These are phyloP conservation scores for Diphasiastrum complanatum DNA, from an alignment of 83 land plant species.

Conservation along the genomic window DNA sequence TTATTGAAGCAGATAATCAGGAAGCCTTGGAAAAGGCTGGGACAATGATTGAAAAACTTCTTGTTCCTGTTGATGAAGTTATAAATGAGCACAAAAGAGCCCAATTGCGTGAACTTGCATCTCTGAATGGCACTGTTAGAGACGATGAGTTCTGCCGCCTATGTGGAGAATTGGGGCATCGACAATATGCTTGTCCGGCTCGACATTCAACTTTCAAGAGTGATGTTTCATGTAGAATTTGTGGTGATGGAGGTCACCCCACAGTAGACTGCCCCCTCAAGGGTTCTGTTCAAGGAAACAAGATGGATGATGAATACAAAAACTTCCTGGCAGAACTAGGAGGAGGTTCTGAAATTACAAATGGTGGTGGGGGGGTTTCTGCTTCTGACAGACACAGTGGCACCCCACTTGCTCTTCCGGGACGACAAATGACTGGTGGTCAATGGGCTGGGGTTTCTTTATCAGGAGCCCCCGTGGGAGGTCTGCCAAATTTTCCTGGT, in stretches of 20 bases:
- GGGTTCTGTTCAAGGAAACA: constrained; percentile 36
- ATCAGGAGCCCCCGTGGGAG: neutral
- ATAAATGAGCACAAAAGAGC: constrained; percentile 43
- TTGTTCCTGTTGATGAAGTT: constrained; percentile 39
- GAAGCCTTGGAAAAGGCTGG: constrained; percentile 39
- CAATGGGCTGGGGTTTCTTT: constrained; percentile 23
- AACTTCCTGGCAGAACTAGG: constrained; percentile 38
- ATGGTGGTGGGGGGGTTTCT: constrained; percentile 8
- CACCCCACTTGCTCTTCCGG: constrained; percentile 24
- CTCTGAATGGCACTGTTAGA: constrained; percentile 37
- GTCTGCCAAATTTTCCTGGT: too few species aligned
- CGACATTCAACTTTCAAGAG: constrained; percentile 32
- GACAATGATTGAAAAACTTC: constrained; percentile 40
- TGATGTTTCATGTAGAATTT: constrained; percentile 35
- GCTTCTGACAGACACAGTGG: constrained; percentile 22
- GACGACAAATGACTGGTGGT: constrained; percentile 22
- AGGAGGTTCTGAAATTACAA: constrained; percentile 25
- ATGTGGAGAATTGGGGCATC: constrained; percentile 38
- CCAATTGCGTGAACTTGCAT: constrained; percentile 39
- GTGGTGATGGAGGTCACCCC: constrained; percentile 47
- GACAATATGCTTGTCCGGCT: constrained; percentile 37
- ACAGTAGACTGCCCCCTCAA: constrained; percentile 39
- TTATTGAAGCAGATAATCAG: constrained; percentile 36
- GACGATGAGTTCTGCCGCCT: constrained; percentile 43
- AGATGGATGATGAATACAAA: constrained; percentile 45